phyloP scores from a whole-genome alignment of 129 eudicot species.

The Chrysanthemum lavandulifolium region DNA sequence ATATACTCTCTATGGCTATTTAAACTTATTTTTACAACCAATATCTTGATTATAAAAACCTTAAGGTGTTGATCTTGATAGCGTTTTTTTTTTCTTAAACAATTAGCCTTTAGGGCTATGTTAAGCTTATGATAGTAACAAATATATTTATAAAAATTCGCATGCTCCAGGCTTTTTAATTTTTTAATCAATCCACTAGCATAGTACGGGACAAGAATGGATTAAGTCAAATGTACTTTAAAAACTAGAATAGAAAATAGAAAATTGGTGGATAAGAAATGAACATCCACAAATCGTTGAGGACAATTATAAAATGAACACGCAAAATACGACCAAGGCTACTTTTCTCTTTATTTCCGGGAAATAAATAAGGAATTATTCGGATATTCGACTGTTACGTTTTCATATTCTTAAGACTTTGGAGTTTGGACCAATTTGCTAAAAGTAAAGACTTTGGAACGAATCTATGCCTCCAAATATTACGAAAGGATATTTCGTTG shows the following conservation, averaged over 20 bases:
- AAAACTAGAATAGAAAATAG: neutral
- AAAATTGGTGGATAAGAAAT: neutral
- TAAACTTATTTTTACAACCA: too few relatives aligned
- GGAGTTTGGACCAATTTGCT: too few relatives aligned
- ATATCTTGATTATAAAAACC: too few relatives aligned
- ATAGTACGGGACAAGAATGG: neutral
- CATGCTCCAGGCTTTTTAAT: neutral
- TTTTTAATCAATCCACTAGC: neutral
- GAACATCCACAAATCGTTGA: neutral
- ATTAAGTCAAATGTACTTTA: neutral
- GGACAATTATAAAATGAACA: constrained; percentile 1
- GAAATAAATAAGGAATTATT: constrained; percentile 21
- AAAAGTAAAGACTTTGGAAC: neutral
- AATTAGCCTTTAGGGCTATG: too few relatives aligned
- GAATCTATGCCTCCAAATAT: constrained; percentile 11
- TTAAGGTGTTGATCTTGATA: too few relatives aligned
- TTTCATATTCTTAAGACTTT: neutral
- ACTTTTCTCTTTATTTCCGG: constrained; percentile 19
- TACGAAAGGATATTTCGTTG: neutral
- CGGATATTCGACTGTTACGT: constrained; percentile 24
- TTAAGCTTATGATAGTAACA: too few relatives aligned
- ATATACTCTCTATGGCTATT: too few relatives aligned
- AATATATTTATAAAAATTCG: too few relatives aligned
- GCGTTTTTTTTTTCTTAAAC: too few relatives aligned
- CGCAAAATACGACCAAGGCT: constrained; percentile 15